Evolutionary conservation across 1,284 basidiomycete genomes (phyloP).

Genomic region (Ceraceosorus guamensis): DNA sequence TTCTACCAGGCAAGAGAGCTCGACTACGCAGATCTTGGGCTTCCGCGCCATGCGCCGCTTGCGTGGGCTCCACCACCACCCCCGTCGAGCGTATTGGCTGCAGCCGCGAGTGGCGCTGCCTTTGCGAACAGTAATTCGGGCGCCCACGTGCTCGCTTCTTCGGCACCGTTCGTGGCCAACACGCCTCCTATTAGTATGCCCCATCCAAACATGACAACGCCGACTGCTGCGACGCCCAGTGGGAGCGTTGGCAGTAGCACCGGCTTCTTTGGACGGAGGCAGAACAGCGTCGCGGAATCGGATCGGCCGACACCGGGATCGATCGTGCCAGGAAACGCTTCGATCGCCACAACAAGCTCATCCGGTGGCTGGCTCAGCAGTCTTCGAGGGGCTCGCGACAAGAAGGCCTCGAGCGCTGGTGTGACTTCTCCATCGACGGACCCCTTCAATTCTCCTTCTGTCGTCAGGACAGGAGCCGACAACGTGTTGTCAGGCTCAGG

Average conservation of each 20-base stretch:
- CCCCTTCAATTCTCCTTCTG: too few relatives aligned
- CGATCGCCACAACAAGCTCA: too few relatives aligned
- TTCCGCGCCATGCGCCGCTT: conserved; percentile 3
- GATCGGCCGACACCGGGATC: not conserved
- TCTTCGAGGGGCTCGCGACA: not conserved
- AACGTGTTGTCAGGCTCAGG: not conserved
- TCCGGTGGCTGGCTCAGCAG: not conserved
- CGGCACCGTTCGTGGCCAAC: too few relatives aligned
- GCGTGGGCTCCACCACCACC: not conserved
- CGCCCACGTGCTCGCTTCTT: too few relatives aligned
- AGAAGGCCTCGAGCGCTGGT: not conserved
- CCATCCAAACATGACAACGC: too few relatives aligned
- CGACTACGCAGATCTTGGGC: conserved; percentile 20
- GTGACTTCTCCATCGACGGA: too few relatives aligned
- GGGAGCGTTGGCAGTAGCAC: not conserved
- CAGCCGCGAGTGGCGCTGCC: too few relatives aligned
- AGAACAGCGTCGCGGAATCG: not conserved
- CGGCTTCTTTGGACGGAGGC: not conserved
- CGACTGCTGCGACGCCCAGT: not conserved
- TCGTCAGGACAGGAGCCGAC: too few relatives aligned
- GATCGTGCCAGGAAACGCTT: too few relatives aligned
- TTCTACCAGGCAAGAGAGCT: conserved; percentile 88
- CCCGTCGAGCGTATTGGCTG: not conserved
- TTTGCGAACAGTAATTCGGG: too few relatives aligned
- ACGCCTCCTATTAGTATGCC: too few relatives aligned